phyloP scores from a whole-genome alignment of 192 early-diverging fungal species.

The Backusella psychrophila region DNA sequence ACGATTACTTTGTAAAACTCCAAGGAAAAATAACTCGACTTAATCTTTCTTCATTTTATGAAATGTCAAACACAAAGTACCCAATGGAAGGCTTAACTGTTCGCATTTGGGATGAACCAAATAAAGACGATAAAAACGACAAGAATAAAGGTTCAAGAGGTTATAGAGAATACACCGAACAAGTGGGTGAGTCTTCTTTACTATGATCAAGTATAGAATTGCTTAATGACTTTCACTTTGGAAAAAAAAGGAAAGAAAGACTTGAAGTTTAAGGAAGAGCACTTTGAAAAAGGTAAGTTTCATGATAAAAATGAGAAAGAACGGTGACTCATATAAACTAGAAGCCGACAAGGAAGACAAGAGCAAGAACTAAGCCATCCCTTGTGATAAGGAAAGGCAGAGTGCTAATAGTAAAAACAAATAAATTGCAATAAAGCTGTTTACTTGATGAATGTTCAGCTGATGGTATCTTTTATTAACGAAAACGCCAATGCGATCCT shows the following conservation, averaged over 20 bases:
- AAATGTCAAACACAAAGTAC: slow-evolving; percentile 8
- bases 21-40: too few relatives aligned
- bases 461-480: too few relatives aligned
- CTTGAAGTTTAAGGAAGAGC: background rate
- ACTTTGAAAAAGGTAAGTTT: background rate
- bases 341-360: background rate
- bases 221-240: background rate
- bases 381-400: too few relatives aligned
- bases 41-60: background rate
- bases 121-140: background rate
- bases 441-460: too few relatives aligned
- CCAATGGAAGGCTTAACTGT: slow-evolving; percentile 10
- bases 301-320: background rate
- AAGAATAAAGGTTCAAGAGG: slow-evolving; percentile 10
- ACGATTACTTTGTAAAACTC: too few relatives aligned
- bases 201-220: background rate
- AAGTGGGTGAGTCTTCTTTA: background rate
- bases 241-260: background rate
- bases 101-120: slow-evolving; percentile 1
- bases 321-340: background rate
- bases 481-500: too few relatives aligned
- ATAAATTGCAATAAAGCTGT: too few relatives aligned
- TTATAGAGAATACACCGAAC: slow-evolving; percentile 5
- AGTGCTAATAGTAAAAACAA: too few relatives aligned
- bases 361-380: background rate